Percentiles rank a stretch among this genome's conserved stretches.
Evolutionary conservation across 192 early-diverging fungal species (phyloP).

Genomic region (Paraglomus brasilianum): DNA sequence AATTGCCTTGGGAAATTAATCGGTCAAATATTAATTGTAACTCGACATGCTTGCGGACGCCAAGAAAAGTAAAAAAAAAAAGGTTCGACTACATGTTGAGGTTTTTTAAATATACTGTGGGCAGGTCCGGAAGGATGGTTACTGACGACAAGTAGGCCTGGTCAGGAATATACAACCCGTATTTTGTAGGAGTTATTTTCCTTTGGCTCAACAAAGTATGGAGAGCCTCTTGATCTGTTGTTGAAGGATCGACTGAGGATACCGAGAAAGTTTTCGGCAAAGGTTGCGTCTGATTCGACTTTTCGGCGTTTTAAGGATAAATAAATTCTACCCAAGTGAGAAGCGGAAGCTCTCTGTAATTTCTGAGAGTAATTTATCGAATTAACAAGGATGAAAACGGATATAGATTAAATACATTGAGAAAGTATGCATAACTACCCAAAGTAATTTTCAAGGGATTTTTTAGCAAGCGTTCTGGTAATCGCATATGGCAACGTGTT

Average conservation of each 20-base stretch:
- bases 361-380: conserved; percentile 4
- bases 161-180: conserved; percentile 62
- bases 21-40: conserved; percentile 84
- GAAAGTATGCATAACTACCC: neutral
- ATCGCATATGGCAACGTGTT: conserved; percentile 6
- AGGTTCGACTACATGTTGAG: conserved; percentile 50
- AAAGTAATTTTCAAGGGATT: conserved; percentile 9
- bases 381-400: neutral
- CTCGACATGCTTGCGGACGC: conserved; percentile 85
- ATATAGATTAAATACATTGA: neutral
- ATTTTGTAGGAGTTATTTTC: conserved; percentile 69
- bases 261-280: conserved; percentile 66
- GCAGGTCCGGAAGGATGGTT: conserved; percentile 80
- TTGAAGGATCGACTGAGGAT: conserved; percentile 53
- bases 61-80: conserved; percentile 65
- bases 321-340: conserved; percentile 15
- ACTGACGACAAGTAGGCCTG: conserved; percentile 80
- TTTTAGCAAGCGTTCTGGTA: neutral
- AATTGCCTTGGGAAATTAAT: conserved; percentile 68
- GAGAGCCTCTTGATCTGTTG: conserved; percentile 36
- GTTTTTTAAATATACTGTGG: conserved; percentile 61
- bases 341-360: conserved; percentile 9
- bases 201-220: conserved; percentile 38
- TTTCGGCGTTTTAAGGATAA: neutral
- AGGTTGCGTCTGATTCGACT: too few relatives aligned